A percentile compares a stretch with the other conserved stretches of the same genome.
Evolutionary conservation across 2,329 filamentous ascomycete genomes (phyloP).

Genomic region (Apiospora marii): DNA sequence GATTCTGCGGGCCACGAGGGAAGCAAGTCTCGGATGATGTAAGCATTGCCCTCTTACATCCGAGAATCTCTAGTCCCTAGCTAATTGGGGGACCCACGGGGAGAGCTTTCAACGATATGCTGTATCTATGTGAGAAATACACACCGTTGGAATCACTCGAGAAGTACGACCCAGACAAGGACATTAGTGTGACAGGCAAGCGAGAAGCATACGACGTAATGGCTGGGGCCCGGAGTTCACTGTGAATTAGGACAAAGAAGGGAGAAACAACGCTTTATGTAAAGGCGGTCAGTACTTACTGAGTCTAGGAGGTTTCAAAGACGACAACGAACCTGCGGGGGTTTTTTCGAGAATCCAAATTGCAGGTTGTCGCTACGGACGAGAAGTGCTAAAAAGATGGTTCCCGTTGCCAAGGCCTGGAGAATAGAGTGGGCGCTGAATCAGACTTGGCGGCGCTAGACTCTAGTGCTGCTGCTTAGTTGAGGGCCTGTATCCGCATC

Average conservation of each 20-base stretch:
- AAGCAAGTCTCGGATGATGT: background rate
- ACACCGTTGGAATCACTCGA: slow-evolving; percentile 41
- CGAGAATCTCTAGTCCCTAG: background rate
- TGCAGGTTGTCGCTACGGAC: too few species aligned
- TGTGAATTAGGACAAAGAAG: background rate
- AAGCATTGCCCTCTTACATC: background rate
- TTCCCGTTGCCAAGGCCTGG: slow-evolving; percentile 11
- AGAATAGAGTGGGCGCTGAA: background rate
- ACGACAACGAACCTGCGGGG: too few species aligned
- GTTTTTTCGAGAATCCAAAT: too few species aligned
- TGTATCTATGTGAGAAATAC: slow-evolving; percentile 47
- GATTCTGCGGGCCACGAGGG: background rate
- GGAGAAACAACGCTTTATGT: too few species aligned
- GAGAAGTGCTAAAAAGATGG: background rate
- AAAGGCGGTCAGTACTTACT: too few species aligned
- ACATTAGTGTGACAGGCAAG: slow-evolving; percentile 33
- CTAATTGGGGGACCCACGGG: background rate
- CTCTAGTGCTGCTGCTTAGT: background rate
- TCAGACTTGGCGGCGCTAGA: background rate
- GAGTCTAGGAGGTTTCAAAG: too few species aligned
- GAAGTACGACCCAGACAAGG: slow-evolving; percentile 41
- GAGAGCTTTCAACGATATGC: slow-evolving; percentile 49
- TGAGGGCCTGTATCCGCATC: background rate
- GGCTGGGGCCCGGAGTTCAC: background rate
- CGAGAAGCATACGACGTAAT: background rate